Percentiles rank a stretch among this genome's conserved stretches.
Conservation (phyloP, 1,284 basidiomycete species). For the Ganoderma sinense region DNA sequence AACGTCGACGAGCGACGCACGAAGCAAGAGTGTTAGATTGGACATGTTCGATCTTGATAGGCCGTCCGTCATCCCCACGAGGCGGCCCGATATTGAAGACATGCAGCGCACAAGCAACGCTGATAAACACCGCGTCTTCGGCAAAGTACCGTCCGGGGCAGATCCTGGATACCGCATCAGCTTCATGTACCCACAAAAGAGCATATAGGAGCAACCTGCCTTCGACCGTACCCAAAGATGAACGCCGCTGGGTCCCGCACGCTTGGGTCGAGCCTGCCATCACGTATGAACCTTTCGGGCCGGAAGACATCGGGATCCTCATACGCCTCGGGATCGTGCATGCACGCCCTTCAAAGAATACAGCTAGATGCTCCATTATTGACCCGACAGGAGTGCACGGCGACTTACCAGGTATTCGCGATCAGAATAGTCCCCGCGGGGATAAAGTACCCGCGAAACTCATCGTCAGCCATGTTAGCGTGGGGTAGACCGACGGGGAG, state of each 20-base stretch:
- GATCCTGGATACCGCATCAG: conserved; percentile 7
- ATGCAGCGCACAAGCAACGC: conserved; percentile 14
- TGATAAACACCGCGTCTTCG: conserved; percentile 14
- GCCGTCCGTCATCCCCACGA: neutral
- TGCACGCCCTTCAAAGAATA: conserved; percentile 30
- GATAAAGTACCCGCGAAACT: conserved; percentile 28
- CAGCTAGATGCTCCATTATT: no score
- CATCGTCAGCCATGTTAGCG: conserved; percentile 15
- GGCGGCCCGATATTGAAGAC: conserved; percentile 15
- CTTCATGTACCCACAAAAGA: no score
- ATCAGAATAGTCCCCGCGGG: conserved; percentile 32
- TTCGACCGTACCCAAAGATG: conserved; percentile 33
- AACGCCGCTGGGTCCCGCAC: conserved; percentile 15
- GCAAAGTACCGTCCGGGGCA: conserved; percentile 27
- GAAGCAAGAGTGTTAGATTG: conserved; percentile 6
- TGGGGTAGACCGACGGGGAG: conserved; percentile 17
- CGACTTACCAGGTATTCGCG: conserved; percentile 33
- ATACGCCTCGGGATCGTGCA: conserved; percentile 27
- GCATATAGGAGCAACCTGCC: neutral
- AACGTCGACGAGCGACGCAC: conserved; percentile 5
- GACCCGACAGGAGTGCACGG: neutral
- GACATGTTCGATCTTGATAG: conserved; percentile 4
- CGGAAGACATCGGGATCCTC: conserved; percentile 25
- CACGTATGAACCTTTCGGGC: conserved; percentile 28
- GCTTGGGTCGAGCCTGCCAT: conserved; percentile 22